Evolutionary conservation across 306 rosid genomes (phyloP).

Genomic region (Trifolium repens): DNA sequence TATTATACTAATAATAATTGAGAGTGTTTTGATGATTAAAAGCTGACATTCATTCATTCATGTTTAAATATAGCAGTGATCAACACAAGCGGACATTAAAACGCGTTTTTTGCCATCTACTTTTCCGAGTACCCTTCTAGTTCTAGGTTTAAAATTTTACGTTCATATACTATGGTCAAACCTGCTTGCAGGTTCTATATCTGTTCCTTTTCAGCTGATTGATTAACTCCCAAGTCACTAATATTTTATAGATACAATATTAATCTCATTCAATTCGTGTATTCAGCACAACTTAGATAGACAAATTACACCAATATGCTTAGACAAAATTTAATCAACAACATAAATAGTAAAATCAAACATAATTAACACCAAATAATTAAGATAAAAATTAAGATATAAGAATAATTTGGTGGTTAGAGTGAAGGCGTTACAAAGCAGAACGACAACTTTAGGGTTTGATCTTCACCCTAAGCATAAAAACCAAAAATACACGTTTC

Average conservation of each 20-base stretch:
- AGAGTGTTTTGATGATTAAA: no score
- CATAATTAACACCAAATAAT: background rate
- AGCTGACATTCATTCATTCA: no score
- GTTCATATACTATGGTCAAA: background rate
- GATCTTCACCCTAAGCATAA: no score
- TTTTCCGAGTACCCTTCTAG: background rate
- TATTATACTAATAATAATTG: no score
- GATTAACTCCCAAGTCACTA: background rate
- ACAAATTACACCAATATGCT: background rate
- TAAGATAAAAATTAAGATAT: background rate
- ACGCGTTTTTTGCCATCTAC: background rate
- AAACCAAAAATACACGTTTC: background rate
- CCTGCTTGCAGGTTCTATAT: no score
- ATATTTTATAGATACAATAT: background rate
- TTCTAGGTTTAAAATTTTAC: background rate
- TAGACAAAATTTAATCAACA: constrained; percentile 32
- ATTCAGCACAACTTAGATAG: background rate
- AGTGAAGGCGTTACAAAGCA: no score
- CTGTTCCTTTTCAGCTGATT: background rate
- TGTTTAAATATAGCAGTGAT: background rate
- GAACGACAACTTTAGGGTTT: no score
- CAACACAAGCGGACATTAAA: background rate
- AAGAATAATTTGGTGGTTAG: background rate
- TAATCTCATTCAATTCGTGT: background rate
- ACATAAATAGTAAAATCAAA: background rate